Conservation (phyloP, 306 rosid genomes). For the Trifolium subterraneum region DNA sequence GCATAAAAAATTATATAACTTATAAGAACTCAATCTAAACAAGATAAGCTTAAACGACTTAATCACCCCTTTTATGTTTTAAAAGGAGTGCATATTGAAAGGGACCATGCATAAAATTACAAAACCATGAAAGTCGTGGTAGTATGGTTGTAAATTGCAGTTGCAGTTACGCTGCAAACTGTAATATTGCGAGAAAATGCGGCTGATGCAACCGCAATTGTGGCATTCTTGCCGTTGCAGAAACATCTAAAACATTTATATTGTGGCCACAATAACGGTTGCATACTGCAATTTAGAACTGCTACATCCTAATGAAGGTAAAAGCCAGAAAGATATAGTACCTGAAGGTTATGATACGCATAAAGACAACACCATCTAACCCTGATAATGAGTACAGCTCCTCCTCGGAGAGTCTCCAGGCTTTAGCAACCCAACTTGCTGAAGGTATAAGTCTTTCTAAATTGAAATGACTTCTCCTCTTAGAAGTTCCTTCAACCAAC, state of each 20-base stretch:
- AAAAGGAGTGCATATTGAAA: neutral
- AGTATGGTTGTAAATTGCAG: neutral
- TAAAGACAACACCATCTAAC: constrained; percentile 80
- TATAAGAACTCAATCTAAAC: constrained; percentile 27
- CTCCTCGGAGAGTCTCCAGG: constrained; percentile 89
- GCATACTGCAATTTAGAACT: neutral
- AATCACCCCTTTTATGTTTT: neutral
- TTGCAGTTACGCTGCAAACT: neutral
- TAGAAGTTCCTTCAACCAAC: constrained; percentile 70
- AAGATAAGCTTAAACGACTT: constrained; percentile 13
- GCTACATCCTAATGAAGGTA: constrained; percentile 19
- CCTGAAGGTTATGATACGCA: constrained; percentile 86
- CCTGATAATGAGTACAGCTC: constrained; percentile 69
- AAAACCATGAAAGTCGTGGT: neutral
- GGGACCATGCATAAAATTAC: neutral
- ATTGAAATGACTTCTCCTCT: constrained; percentile 57
- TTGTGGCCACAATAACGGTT: neutral
- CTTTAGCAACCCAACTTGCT: constrained; percentile 70
- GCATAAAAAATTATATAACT: constrained; percentile 45
- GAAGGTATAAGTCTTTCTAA: constrained; percentile 86
- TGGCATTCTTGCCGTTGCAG: neutral
- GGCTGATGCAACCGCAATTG: neutral
- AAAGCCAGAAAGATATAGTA: constrained; percentile 14
- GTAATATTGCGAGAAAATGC: neutral
- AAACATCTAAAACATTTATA: neutral